A percentile compares a stretch with the other conserved stretches of the same genome.
Conservation (phyloP, 805 yeast species). For the Barnettozyma californica region DNA sequence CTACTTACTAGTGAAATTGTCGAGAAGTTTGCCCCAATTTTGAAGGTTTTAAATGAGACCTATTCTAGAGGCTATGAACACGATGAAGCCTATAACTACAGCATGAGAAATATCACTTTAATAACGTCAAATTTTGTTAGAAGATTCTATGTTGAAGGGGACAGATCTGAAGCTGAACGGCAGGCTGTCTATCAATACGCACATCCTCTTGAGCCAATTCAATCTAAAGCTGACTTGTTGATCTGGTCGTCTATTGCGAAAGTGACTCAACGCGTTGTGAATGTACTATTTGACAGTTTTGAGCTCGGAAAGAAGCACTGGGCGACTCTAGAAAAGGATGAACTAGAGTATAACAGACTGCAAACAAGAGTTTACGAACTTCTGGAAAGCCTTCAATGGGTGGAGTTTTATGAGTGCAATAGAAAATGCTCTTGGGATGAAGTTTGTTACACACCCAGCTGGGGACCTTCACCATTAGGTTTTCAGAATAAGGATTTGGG, state of each 20-base stretch:
- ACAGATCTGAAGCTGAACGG: slow-evolving; percentile 9
- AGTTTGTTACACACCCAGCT: slow-evolving; percentile 51
- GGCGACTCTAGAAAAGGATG: neutral
- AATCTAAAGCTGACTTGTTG: slow-evolving; percentile 3
- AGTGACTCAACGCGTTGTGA: neutral
- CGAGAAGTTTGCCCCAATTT: slow-evolving; percentile 47
- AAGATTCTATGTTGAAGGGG: slow-evolving; percentile 32
- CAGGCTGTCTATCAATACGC: slow-evolving; percentile 7
- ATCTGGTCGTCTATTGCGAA: slow-evolving; percentile 10
- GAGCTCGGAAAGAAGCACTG: slow-evolving; percentile 1
- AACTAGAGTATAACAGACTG: neutral
- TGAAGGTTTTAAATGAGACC: slow-evolving; percentile 37
- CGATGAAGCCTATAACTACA: slow-evolving; percentile 15
- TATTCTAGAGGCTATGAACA: slow-evolving; percentile 15
- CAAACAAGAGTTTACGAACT: neutral
- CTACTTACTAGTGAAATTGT: slow-evolving; percentile 42
- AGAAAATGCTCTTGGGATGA: slow-evolving; percentile 40
- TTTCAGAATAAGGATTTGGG: slow-evolving; percentile 21
- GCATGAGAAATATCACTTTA: slow-evolving; percentile 32
- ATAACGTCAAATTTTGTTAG: slow-evolving; percentile 41
- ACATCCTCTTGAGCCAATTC: slow-evolving; percentile 5
- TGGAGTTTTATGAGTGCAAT: slow-evolving; percentile 2
- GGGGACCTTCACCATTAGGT: slow-evolving; percentile 56
- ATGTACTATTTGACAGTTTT: slow-evolving; percentile 2
- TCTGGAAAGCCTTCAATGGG: slow-evolving; percentile 1